phyloP scores from a whole-genome alignment of 257 asterid species.

The Gentiana straminea region DNA sequence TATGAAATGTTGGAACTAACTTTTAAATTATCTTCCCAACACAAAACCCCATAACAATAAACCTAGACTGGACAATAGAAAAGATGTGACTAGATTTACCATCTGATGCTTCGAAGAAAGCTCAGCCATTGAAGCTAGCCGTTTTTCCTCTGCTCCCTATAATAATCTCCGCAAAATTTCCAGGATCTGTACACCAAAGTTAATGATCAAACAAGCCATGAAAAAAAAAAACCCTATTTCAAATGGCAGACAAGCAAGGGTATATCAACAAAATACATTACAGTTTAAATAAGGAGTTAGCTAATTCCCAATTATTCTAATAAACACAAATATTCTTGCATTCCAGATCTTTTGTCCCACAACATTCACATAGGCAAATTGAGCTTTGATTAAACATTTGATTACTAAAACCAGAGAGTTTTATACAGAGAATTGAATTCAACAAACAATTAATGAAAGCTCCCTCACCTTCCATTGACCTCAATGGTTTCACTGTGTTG shows the following conservation, averaged over 20 bases:
- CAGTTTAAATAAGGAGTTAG: neutral
- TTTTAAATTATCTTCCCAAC: no score
- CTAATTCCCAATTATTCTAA: no score
- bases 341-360: no score
- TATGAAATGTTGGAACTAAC: no score
- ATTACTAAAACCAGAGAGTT: no score
- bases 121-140: conserved; percentile 59
- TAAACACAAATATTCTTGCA: no score
- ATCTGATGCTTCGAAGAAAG: conserved; percentile 74
- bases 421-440: no score
- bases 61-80: no score
- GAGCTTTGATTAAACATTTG: no score
- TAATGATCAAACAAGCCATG: neutral
- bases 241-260: neutral
- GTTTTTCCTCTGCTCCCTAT: conserved; percentile 82
- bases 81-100: conserved; percentile 27
- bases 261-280: neutral
- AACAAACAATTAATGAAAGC: no score
- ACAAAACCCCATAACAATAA: no score
- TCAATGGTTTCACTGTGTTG: conserved; percentile 10
- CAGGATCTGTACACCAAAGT: conserved; percentile 45
- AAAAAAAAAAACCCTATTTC: neutral
- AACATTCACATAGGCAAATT: no score
- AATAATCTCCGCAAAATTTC: conserved; percentile 52
- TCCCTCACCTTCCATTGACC: conserved; percentile 1